Evolutionary conservation across 805 yeast species (phyloP), one percentile per base, ranked within the genome.

Genomic region (Henningerozyma blattae): DNA sequence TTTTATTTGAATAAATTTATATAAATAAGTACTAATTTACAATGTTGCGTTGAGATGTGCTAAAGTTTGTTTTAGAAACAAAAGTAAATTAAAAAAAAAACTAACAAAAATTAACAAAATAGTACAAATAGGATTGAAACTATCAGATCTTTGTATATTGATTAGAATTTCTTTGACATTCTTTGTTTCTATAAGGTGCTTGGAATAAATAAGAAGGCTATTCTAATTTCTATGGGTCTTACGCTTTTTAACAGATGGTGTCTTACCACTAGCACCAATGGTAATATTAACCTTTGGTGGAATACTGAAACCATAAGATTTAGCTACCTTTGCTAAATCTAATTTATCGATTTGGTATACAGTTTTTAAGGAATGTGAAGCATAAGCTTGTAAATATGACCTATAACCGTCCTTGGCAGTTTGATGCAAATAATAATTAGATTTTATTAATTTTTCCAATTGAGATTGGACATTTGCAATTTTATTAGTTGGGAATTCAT

Each of bases 231-330:
- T 28, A 5, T 15, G 12, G 20, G 20, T 39, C 34, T 43, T 49
- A 34, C 52, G 47, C 38, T 47, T 52, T 28, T 49, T 51, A 22
- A 34, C 29, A 10, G 31, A 32, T 22, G 65, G 59, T 9, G 78
- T 65, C 57, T 77, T 75, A 10, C 87, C 89, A 56, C 95, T 82
- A 31, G 95, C 85, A 17, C 97, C 97, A 47, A 91, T 86, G 27
- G 94, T 78, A 43, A 91, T 86, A 54, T 91, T 91, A 35, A 91
- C 98, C 64, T 86, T 86, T 43, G 98, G 98, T 32, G 98, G 97
- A 18, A 84, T 78, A 26, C 77, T 76, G 62, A 91, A 91, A 8
- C 99, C 99, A 58, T 83, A 91, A 12, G 94, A 80, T 58, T 79
- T 83, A 35, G 96, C 98, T 20, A 91, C 96, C 64, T 89, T 91